A percentile compares a stretch with the other conserved stretches of the same genome.
Conservation (phyloP, 148 eudicot genomes). For the Dianthus caryophyllus region DNA sequence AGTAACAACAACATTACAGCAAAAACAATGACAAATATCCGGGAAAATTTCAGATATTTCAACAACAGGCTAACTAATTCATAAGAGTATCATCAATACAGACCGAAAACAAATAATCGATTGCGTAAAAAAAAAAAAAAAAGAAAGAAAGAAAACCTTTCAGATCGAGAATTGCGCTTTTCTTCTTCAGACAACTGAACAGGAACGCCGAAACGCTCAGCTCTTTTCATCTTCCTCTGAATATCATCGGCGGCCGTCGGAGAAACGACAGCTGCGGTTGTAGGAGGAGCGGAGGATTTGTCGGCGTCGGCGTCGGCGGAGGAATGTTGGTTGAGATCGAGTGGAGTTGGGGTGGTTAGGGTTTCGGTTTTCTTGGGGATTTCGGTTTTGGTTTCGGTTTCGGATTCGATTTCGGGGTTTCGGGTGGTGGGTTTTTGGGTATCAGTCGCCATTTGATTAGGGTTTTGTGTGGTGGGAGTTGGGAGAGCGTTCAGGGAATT, state of each 20-base stretch:
- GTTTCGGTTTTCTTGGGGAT: slow-evolving; percentile 31
- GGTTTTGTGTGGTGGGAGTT: background rate
- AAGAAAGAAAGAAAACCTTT: slow-evolving; percentile 36
- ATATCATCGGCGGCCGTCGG: slow-evolving; percentile 30
- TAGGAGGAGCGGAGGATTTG: slow-evolving; percentile 25
- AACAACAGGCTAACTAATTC: too few relatives aligned
- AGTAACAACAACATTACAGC: too few relatives aligned
- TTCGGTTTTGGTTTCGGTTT: slow-evolving; percentile 32
- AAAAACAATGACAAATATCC: too few relatives aligned
- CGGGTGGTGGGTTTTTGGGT: slow-evolving; percentile 16
- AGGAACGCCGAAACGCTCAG: slow-evolving; percentile 82
- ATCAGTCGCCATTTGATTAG: slow-evolving; percentile 34
- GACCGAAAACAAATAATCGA: background rate
- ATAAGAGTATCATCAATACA: too few relatives aligned
- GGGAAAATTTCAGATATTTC: too few relatives aligned
- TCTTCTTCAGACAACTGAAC: slow-evolving; percentile 66
- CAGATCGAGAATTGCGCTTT: slow-evolving; percentile 74
- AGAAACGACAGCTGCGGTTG: slow-evolving; percentile 5
- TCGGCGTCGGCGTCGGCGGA: background rate
- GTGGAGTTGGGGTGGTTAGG: slow-evolving; percentile 11
- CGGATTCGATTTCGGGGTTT: slow-evolving; percentile 24
- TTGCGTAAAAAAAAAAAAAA: background rate
- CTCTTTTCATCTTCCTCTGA: slow-evolving; percentile 73
- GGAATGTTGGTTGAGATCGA: slow-evolving; percentile 18
- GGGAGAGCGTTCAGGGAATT: background rate